Evolutionary conservation across 148 eudicot genomes (phyloP).

Genomic region (Gaultheria prostrata): DNA sequence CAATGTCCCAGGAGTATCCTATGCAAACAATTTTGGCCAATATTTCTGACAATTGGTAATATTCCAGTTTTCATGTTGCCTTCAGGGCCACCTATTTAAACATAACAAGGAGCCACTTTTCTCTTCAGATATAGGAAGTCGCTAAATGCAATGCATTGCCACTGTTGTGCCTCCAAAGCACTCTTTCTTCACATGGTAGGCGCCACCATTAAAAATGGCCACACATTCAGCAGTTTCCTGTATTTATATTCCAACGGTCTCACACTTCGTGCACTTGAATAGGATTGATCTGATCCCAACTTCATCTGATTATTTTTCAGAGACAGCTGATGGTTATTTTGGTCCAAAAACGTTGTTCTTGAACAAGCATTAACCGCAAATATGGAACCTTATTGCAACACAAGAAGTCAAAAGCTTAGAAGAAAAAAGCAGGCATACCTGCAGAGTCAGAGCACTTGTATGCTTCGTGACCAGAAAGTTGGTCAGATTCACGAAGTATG

Average conservation of each 20-base stretch:
- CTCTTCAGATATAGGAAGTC: not conserved
- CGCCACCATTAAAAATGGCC: not conserved
- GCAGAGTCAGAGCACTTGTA: slow-evolving; percentile 93
- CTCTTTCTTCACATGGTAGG: not conserved
- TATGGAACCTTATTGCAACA: not conserved
- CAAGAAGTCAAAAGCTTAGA: not conserved
- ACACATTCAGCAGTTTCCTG: not conserved
- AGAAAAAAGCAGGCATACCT: slow-evolving; percentile 47
- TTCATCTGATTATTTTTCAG: not conserved
- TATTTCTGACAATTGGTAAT: not conserved
- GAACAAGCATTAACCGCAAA: not conserved
- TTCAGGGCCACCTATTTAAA: not conserved
- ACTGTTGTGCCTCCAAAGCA: not conserved
- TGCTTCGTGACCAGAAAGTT: slow-evolving; percentile 95
- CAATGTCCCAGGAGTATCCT: not conserved
- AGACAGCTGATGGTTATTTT: not conserved
- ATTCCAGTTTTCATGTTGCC: not conserved
- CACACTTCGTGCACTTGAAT: not conserved
- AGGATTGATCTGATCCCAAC: not conserved
- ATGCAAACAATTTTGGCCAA: not conserved
- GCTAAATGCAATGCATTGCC: not conserved
- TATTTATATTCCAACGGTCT: not conserved
- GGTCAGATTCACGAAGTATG: slow-evolving; percentile 91
- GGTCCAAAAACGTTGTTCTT: not conserved
- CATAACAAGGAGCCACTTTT: not conserved